Base-by-base conservation (phyloP, 169 alveolate species). In the Eimeria falciformis region DNA sequence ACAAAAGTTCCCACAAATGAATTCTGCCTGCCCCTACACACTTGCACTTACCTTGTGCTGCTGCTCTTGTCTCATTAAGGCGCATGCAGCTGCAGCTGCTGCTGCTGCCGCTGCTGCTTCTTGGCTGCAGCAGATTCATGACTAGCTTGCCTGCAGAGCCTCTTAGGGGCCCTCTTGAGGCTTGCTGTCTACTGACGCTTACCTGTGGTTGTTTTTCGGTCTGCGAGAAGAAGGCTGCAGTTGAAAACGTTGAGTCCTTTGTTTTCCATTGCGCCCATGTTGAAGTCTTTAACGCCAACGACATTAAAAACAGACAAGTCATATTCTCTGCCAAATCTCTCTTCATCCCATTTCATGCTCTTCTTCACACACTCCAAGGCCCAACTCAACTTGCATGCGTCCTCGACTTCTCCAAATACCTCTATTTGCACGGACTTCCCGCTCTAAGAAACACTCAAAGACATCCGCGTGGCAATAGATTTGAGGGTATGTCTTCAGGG, bases 181-280 rank as follows among this genome's bases (percentile, higher is more conserved):
- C 23, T 21, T 65, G 17, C 11, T 65, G 75, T 33, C 11, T 27
- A 23, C 82, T 27, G 9, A 9, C 25, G 88, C 58, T 47, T 25
- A 90, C 93, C 93, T 58, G 98, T 94, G 37, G 98, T 96, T 21
- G 97, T 96, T 82, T 96, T 93, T 37, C 94, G 97, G 55, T 96
- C 95, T 2, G 99, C 99, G 91, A 97, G 93, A 68, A 97, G 96
- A 33, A 96, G 95, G 56, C 96, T 93, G 0, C 97, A 94, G 95
- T 98, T 98, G 94, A 98, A 98, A 25, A 98, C 96, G 92, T 98
- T 98, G 86, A 98, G 94, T 40, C 98, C 97, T 90, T 98, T 97
- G 96, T 97, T 97, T 90, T 97, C 99, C 99, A 97, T 97, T 33
- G 99, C 99, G 3, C 99, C 99, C 85, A 96, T 96, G 95, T 97